phyloP scores from a whole-genome alignment of 2,329 filamentous ascomycete genomes.

The Cercospora sojina region DNA sequence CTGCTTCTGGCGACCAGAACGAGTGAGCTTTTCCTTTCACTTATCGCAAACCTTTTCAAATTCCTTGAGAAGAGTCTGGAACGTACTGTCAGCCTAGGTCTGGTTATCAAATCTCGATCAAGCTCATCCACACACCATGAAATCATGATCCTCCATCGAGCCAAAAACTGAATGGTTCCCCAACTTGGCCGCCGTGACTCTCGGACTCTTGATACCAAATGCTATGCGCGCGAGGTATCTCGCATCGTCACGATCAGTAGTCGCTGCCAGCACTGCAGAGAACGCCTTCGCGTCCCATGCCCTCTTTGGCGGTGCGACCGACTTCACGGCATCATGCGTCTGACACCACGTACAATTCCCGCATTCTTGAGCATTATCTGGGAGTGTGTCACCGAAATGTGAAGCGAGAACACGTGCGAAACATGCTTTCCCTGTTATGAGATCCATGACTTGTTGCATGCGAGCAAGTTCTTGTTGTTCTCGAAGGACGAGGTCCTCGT shows the following conservation, averaged over 20 bases:
- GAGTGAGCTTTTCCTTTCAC: background rate
- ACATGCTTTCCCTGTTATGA: constrained; percentile 55
- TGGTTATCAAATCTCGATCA: background rate
- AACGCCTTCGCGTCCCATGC: constrained; percentile 46
- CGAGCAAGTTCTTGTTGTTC: constrained; percentile 57
- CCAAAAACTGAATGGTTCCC: constrained; percentile 50
- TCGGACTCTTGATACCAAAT: constrained; percentile 62
- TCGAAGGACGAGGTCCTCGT: constrained; percentile 51
- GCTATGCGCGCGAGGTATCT: constrained; percentile 60
- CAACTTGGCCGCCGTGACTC: constrained; percentile 52
- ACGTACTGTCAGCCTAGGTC: background rate
- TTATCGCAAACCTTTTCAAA: constrained; percentile 28
- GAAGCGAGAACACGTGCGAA: constrained; percentile 54
- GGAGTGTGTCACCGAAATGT: constrained; percentile 59
- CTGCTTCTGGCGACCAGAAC: background rate
- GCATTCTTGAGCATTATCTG: constrained; percentile 48
- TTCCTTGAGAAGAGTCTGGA: constrained; percentile 23
- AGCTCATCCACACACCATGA: constrained; percentile 42
- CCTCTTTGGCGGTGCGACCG: constrained; percentile 44
- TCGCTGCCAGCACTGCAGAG: constrained; percentile 45
- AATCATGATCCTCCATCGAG: constrained; percentile 57
- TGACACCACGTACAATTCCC: constrained; percentile 53
- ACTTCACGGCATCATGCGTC: constrained; percentile 35
- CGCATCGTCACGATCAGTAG: constrained; percentile 56
- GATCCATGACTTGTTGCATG: constrained; percentile 51